Evolutionary conservation across 2,329 filamentous ascomycete genomes (phyloP), one percentile per base, ranked within the genome.

Genomic region (Fusarium sp.): DNA sequence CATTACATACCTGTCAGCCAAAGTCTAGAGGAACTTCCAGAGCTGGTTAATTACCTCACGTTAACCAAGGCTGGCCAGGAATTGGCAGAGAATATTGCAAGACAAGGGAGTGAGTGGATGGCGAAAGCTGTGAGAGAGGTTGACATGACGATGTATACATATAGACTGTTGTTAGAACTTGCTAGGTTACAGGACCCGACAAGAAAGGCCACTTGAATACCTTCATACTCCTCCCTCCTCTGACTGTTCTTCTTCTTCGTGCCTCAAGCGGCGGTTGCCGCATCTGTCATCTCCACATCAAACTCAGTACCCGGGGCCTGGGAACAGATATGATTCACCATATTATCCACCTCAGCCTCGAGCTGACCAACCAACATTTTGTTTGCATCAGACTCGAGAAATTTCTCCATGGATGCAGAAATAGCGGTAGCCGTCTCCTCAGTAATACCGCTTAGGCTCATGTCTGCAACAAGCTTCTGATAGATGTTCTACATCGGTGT

Each of bases 81-180:
- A 26, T 80, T 82, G 61, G 89, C 87, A 0, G 78, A 79, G 32
- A 78, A 81, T 32, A 86, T 92, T 64, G 89, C 88, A 2, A 81
- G 85, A 52, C 76, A 80, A 11, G 89, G 90, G 1, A 80, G 82
- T 12, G 81, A 84, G 12, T 92, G 90, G 90, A 85, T 85, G 49
- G 75, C 71, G 0, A 84, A 81, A 71, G 86, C 85, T 14, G 73
- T 92, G 37, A 77, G 89, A 44, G 86, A 88, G 46, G 84, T 87
- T 40, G 89, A 92, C 75, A 84, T 90, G 73, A 83, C 86, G 32
- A 82, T 88, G 4, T 91, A 90, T 81, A 82, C 88, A 32, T 91
- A 91, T 72, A 81, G 90, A 53, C 75, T 92, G 63, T 67, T 92
- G 71, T 74, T 92, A 27, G 90, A 92, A 81, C 84, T 85, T 53